phyloP scores from a whole-genome alignment of 192 early-diverging fungal genomes.

The Phlyctochytrium bullatum region DNA sequence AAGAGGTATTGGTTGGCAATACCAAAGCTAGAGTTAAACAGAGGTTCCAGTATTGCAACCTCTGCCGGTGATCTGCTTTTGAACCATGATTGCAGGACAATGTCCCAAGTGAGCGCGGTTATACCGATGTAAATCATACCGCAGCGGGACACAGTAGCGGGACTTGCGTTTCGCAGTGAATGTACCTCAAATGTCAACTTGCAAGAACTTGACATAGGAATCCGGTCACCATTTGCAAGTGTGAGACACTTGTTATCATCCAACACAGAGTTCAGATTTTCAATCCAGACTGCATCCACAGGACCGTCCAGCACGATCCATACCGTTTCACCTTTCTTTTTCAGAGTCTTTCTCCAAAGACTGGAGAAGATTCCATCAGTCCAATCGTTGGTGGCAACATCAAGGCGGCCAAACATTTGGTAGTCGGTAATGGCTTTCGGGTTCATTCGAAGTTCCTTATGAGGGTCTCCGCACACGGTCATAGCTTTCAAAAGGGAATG shows the following conservation, averaged over 20 bases:
- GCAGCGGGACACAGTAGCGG: conserved; percentile 63
- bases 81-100: conserved; percentile 64
- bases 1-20: conserved; percentile 38
- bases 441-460: conserved; percentile 67
- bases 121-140: conserved; percentile 71
- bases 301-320: conserved; percentile 68
- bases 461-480: conserved; percentile 63
- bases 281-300: conserved; percentile 68
- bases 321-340: conserved; percentile 56
- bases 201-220: conserved; percentile 61
- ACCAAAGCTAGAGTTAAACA: conserved; percentile 53
- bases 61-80: conserved; percentile 49
- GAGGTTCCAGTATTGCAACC: conserved; percentile 53
- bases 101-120: conserved; percentile 63
- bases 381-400: conserved; percentile 69
- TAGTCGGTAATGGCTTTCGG: conserved; percentile 67
- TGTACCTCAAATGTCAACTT: conserved; percentile 66
- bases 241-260: conserved; percentile 70
- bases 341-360: conserved; percentile 62
- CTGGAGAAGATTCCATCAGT: conserved; percentile 68
- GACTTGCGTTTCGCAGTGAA: conserved; percentile 55
- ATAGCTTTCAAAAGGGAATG: conserved; percentile 56
- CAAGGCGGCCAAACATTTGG: conserved; percentile 66
- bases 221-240: conserved; percentile 63
- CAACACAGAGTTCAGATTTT: conserved; percentile 61